These are phyloP conservation scores for Piromyces finnis DNA, from an alignment of 192 early-diverging fungal genomes.

Conservation along the genomic window DNA sequence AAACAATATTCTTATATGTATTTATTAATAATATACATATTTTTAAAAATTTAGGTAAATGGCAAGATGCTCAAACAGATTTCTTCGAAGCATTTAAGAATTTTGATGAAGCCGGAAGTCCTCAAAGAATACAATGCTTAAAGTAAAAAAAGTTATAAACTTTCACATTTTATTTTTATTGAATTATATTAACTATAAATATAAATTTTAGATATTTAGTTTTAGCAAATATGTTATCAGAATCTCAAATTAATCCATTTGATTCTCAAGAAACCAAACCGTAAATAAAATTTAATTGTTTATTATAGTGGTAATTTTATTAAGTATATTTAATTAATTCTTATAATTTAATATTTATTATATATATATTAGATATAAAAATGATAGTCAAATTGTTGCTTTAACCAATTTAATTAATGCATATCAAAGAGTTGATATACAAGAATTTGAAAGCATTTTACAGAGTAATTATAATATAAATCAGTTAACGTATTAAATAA, in stretches of 20 bases:
- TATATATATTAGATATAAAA: slow-evolving; percentile 58
- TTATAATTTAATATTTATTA: too few species aligned
- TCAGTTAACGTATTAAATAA: not conserved
- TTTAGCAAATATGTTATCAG: slow-evolving; percentile 88
- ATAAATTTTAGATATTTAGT: slow-evolving; percentile 51
- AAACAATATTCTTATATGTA: too few species aligned
- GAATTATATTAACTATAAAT: too few species aligned
- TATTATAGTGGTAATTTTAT: too few species aligned
- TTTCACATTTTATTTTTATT: slow-evolving; percentile 2
- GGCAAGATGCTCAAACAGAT: slow-evolving; percentile 79
- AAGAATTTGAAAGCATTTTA: slow-evolving; percentile 76
- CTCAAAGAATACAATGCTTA: slow-evolving; percentile 77
- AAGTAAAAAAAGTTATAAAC: slow-evolving; percentile 40
- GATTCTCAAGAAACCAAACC: slow-evolving; percentile 95
- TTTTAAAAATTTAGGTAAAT: slow-evolving; percentile 32
- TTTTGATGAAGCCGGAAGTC: slow-evolving; percentile 90
- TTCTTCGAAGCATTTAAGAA: slow-evolving; percentile 97
- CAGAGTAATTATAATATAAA: slow-evolving; percentile 16
- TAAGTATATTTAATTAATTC: too few species aligned
- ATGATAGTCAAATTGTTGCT: slow-evolving; percentile 77
- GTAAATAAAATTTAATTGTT: too few species aligned
- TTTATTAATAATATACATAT: not conserved
- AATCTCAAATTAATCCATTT: slow-evolving; percentile 89
- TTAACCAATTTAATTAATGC: slow-evolving; percentile 83
- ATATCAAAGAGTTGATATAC: slow-evolving; percentile 74